Base-by-base conservation (phyloP, 352 stramenopile species). In the Blastocystis sp. region DNA sequence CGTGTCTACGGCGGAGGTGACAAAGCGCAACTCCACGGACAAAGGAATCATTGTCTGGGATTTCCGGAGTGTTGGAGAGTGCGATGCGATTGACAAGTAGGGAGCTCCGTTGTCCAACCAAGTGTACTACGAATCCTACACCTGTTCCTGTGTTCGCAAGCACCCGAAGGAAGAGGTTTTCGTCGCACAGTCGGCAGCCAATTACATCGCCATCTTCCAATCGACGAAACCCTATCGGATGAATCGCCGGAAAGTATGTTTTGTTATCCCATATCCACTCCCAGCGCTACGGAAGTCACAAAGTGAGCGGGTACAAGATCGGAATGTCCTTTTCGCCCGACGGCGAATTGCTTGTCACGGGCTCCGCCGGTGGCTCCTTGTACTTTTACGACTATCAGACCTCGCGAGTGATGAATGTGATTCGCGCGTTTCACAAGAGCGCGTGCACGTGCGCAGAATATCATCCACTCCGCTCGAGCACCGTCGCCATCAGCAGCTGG, bases 41-140 rank as follows among this genome's bases (percentile, higher is more conserved):
- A 48, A 81, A 32, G 69, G 69, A 14, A 40, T 81, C 3, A 81
- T 81, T 48, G 69, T 64, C 9, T 81, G 69, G 69, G 69, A 81
- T 38, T 81, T 29, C 48, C 42, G 48, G 24, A 48, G 44, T 46
- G 61, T 73, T 53, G 16, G 8, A 1, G 21, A 9, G 8, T 27
- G 6, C 0, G 9, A 3, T 6, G 8, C 24, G 11, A n/a, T 73
- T 11, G 32, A 38, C 7, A 27, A 3, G 36, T 73, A 73, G 61
- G 69, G 69, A 51, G 69, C 48, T 11, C 46, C 21, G 38, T 29
- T 81, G 9, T 81, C 69, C 1, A 81, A 81, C 29, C 69, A 81
- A 40, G 42, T 81, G 24, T 81, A 81, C 24, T 42, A 63, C 4
- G 69, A 81, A 42, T 36, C 40, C 16, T 81, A 65, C 46, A 81